Evolutionary conservation across 768 basidiomycete species (phyloP).

Genomic region (Tubosaeta sp.): DNA sequence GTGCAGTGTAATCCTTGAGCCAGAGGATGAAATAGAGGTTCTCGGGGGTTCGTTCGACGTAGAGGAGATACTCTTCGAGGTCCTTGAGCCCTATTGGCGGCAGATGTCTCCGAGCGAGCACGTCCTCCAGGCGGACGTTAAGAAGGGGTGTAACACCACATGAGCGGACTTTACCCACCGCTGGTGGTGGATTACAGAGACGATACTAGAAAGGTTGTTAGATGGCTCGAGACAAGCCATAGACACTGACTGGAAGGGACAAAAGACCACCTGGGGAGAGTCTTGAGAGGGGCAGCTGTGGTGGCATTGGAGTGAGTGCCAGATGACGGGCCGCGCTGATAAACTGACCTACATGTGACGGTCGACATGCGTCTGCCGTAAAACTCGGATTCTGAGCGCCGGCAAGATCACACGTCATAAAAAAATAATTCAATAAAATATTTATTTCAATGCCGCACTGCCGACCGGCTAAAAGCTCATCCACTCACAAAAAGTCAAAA

Average conservation of each 20-base stretch:
- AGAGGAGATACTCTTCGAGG: conserved; percentile 77
- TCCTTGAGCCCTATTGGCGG: conserved; percentile 77
- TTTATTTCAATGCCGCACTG: conserved; percentile 5
- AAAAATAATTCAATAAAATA: not conserved
- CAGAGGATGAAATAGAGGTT: conserved; percentile 85
- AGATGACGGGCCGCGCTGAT: conserved; percentile 3
- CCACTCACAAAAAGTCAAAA: conserved; percentile 12
- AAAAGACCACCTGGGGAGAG: conserved; percentile 35
- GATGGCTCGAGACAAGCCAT: not conserved
- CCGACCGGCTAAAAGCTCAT: conserved; percentile 7
- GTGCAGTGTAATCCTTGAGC: conserved; percentile 66
- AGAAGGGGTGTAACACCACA: conserved; percentile 65
- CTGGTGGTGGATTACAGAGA: conserved; percentile 65
- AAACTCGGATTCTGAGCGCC: conserved; percentile 1
- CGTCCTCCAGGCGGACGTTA: conserved; percentile 66
- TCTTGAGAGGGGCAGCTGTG: conserved; percentile 27
- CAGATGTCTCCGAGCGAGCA: conserved; percentile 70
- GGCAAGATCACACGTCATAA: conserved; percentile 7
- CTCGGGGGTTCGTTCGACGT: conserved; percentile 71
- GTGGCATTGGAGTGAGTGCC: conserved; percentile 9
- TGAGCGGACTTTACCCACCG: conserved; percentile 64
- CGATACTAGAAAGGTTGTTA: conserved; percentile 30
- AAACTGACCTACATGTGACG: conserved; percentile 7
- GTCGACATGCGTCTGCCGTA: conserved; percentile 9
- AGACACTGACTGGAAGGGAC: conserved; percentile 35